A percentile compares a stretch with the other conserved stretches of the same genome.
Conservation (phyloP, 176 grass and related monocot genomes). For the Rhynchospora breviuscula region DNA sequence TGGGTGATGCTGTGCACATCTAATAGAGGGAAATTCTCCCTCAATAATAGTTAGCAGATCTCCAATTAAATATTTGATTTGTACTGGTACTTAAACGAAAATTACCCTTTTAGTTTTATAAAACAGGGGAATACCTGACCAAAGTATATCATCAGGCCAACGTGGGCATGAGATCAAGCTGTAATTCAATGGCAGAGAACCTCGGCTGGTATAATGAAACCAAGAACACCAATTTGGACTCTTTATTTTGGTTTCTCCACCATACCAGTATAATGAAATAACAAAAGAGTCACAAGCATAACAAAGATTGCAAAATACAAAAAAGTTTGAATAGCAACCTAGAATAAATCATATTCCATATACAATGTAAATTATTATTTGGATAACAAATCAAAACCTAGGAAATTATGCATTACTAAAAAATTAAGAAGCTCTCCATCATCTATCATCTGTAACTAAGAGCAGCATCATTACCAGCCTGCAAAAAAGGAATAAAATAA, state of each 20-base stretch:
- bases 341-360: slow-evolving; percentile 1
- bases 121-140: neutral
- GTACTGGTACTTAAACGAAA: neutral
- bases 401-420: neutral
- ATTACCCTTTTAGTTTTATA: neutral
- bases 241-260: neutral
- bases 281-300: neutral
- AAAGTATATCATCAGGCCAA: slow-evolving; percentile 20
- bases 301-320: slow-evolving; percentile 6
- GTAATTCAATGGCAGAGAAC: neutral
- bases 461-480: slow-evolving; percentile 47
- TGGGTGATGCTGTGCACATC: neutral
- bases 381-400: neutral
- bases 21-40: neutral
- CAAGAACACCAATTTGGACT: neutral
- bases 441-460: slow-evolving; percentile 54
- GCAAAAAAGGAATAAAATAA: slow-evolving; percentile 5
- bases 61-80: neutral
- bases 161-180: neutral
- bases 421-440: neutral
- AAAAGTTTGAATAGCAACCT: slow-evolving; percentile 5
- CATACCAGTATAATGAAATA: neutral
- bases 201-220: too few relatives aligned
- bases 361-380: neutral
- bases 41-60: neutral